A percentile compares a stretch with the other conserved stretches of the same genome.
Conservation (phyloP, 768 basidiomycete species). For the Tylopilus intermedius region DNA sequence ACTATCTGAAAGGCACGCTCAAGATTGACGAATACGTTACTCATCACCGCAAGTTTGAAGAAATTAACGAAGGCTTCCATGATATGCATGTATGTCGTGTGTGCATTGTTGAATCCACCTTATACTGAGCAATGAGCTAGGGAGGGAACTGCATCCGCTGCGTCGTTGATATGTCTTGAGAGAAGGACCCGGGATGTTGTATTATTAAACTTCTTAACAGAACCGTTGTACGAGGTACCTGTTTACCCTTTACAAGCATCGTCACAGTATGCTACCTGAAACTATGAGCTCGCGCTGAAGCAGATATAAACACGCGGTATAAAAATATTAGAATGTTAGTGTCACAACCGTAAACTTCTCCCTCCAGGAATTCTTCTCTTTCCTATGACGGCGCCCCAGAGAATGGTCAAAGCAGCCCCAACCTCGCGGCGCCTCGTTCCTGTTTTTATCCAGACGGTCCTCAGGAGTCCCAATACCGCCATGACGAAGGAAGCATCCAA, state of each 20-base stretch:
- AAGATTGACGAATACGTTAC: constrained; percentile 97
- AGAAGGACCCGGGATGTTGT: constrained; percentile 5
- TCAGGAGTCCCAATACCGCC: constrained; percentile 54
- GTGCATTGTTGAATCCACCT: neutral
- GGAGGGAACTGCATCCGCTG: constrained; percentile 89
- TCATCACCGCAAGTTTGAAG: constrained; percentile 66
- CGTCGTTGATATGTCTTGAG: constrained; percentile 81
- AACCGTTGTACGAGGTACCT: neutral
- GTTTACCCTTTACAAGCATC: neutral
- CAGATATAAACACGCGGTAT: constrained; percentile 8
- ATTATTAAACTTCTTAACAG: neutral
- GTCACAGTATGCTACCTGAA: neutral
- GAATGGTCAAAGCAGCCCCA: constrained; percentile 51
- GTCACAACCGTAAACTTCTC: constrained; percentile 9
- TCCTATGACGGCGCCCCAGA: constrained; percentile 72
- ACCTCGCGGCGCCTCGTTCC: constrained; percentile 69
- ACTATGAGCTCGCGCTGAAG: neutral
- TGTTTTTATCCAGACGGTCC: constrained; percentile 61
- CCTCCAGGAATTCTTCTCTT: constrained; percentile 50
- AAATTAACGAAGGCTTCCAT: constrained; percentile 84
- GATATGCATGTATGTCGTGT: constrained; percentile 89
- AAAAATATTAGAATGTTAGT: constrained; percentile 2
- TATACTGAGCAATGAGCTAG: constrained; percentile 24
- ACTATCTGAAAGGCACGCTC: constrained; percentile 75
- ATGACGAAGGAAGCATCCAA: constrained; percentile 75